Evolutionary conservation across 805 yeast genomes (phyloP).

Genomic region (Ascoidea asiatica): DNA sequence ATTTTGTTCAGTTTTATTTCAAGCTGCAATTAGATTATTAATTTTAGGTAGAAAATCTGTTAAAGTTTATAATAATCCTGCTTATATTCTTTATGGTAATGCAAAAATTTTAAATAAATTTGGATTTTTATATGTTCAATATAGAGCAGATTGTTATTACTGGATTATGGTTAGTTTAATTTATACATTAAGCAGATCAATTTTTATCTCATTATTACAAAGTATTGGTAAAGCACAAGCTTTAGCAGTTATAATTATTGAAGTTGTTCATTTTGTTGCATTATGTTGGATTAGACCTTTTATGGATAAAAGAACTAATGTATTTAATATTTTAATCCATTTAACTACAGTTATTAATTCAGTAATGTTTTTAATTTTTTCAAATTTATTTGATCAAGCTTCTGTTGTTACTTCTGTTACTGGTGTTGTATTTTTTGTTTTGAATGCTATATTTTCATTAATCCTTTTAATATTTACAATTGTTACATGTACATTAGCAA

Average conservation of each 20-base stretch:
- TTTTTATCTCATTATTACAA: slow-evolving; percentile 82
- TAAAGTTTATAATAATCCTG: slow-evolving; percentile 74
- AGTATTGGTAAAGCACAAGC: slow-evolving; percentile 71
- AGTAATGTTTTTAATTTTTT: slow-evolving; percentile 78
- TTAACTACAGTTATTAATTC: slow-evolving; percentile 73
- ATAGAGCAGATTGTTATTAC: slow-evolving; percentile 75
- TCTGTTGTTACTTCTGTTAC: slow-evolving; percentile 81
- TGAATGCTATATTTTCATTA: slow-evolving; percentile 83
- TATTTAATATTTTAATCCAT: slow-evolving; percentile 80
- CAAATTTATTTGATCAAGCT: slow-evolving; percentile 72
- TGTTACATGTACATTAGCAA: slow-evolving; percentile 73
- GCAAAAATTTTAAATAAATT: slow-evolving; percentile 66
- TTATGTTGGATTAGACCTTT: slow-evolving; percentile 72
- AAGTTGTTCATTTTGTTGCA: slow-evolving; percentile 51
- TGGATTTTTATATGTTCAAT: slow-evolving; percentile 89
- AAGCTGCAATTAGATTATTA: slow-evolving; percentile 66
- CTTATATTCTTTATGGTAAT: slow-evolving; percentile 82
- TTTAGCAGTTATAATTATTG: slow-evolving; percentile 60
- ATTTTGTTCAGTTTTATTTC: slow-evolving; percentile 43
- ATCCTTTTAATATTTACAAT: slow-evolving; percentile 75
- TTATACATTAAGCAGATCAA: slow-evolving; percentile 60
- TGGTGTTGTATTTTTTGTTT: slow-evolving; percentile 78
- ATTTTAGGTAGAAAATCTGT: slow-evolving; percentile 62
- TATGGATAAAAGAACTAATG: slow-evolving; percentile 89
- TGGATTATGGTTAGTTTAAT: slow-evolving; percentile 55